These are phyloP conservation scores for Thielaviopsis populi DNA, from an alignment of 2,329 filamentous ascomycete species.

Conservation along the genomic window DNA sequence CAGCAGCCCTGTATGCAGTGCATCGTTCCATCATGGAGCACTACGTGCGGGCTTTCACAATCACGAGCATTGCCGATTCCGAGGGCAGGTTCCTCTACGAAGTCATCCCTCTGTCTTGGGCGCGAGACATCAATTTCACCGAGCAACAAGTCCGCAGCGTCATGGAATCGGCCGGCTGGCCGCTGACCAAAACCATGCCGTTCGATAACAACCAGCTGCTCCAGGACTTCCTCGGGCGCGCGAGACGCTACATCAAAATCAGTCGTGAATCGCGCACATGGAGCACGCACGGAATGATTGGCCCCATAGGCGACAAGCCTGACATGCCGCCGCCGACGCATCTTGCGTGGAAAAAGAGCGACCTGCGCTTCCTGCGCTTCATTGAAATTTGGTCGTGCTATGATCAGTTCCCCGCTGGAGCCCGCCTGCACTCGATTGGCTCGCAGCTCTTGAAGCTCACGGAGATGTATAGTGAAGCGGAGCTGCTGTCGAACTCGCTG, in stretches of 20 bases:
- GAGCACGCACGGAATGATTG: slow-evolving; percentile 36
- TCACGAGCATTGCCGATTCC: slow-evolving; percentile 25
- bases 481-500: slow-evolving; percentile 31
- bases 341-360: slow-evolving; percentile 31
- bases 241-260: slow-evolving; percentile 34
- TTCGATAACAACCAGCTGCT: slow-evolving; percentile 21
- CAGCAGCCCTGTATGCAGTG: slow-evolving; percentile 50
- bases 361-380: slow-evolving; percentile 48
- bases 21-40: slow-evolving; percentile 47
- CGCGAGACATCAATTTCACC: slow-evolving; percentile 23
- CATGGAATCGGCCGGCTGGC: slow-evolving; percentile 10
- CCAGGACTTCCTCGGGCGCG: slow-evolving; percentile 34
- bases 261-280: slow-evolving; percentile 36
- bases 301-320: slow-evolving; percentile 15
- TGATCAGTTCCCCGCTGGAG: slow-evolving; percentile 35
- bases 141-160: slow-evolving; percentile 23
- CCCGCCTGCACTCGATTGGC: slow-evolving; percentile 45
- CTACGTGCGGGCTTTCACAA: slow-evolving; percentile 42
- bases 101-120: slow-evolving; percentile 29
- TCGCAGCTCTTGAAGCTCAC: slow-evolving; percentile 48
- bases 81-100: slow-evolving; percentile 43
- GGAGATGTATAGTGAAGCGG: slow-evolving; percentile 40
- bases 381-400: slow-evolving; percentile 53
- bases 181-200: slow-evolving; percentile 17
- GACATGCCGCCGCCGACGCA: neutral